These are phyloP conservation scores for Patellifolia procumbens DNA, from an alignment of 179 eudicot species.

Conservation along the genomic window DNA sequence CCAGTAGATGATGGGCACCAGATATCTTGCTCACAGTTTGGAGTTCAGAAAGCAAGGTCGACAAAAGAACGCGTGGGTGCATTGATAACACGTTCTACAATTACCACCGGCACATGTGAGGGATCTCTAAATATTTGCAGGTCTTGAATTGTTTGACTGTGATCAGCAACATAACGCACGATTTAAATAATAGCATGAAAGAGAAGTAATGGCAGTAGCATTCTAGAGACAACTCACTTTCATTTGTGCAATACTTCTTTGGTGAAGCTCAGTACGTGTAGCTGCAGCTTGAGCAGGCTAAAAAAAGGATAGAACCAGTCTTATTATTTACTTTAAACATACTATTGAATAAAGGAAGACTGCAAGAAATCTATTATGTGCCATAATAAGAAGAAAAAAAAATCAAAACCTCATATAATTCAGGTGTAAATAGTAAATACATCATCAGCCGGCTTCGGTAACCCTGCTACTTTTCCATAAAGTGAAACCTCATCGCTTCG, in stretches of 20 bases:
- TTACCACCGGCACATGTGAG: conserved; percentile 74
- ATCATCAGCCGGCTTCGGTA: conserved; percentile 73
- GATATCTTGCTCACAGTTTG: conserved; percentile 44
- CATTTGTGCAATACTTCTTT: conserved; percentile 97
- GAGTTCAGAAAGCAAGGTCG: conserved; percentile 45
- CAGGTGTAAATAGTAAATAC: conserved; percentile 59
- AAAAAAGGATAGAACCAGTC: conserved; percentile 24
- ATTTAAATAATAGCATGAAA: conserved; percentile 19
- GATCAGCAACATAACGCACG: conserved; percentile 52
- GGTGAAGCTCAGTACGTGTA: conserved; percentile 91
- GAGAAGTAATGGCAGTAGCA: not conserved
- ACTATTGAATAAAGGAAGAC: not conserved
- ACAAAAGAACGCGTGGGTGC: conserved; percentile 62
- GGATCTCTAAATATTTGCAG: conserved; percentile 92
- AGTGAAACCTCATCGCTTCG: conserved; percentile 54
- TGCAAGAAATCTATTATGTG: conserved; percentile 11
- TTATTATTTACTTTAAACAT: conserved; percentile 15
- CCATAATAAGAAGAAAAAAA: not conserved
- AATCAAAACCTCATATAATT: not conserved
- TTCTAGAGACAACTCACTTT: conserved; percentile 56
- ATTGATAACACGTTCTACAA: conserved; percentile 84
- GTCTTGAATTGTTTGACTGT: conserved; percentile 89
- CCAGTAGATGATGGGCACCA: conserved; percentile 43
- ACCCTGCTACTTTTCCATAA: conserved; percentile 55
- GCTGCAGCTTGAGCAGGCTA: conserved; percentile 94